These are phyloP conservation scores for Curvularia sp. DNA, from an alignment of 2,329 filamentous ascomycete species.

Conservation along the genomic window DNA sequence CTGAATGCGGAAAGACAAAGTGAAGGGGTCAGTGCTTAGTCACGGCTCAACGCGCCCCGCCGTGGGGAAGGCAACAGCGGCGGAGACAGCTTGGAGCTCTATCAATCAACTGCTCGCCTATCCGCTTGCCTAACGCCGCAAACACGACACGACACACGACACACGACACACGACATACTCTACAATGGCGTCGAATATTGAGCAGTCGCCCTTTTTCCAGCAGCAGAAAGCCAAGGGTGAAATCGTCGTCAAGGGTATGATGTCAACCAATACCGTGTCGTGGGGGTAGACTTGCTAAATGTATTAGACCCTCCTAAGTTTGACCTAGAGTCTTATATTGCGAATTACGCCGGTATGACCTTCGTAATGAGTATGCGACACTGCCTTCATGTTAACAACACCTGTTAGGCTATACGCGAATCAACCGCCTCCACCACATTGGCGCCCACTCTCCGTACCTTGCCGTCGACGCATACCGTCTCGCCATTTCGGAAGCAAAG, in stretches of 20 bases:
- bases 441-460: slow-evolving; percentile 79
- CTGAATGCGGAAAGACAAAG: slow-evolving; percentile 1
- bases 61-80: slow-evolving; percentile 31
- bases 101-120: slow-evolving; percentile 5
- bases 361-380: neutral
- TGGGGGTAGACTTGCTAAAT: slow-evolving; percentile 25
- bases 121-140: slow-evolving; percentile 20
- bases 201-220: slow-evolving; percentile 49
- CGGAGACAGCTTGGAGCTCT: slow-evolving; percentile 23
- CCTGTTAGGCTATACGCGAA: slow-evolving; percentile 74
- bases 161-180: slow-evolving; percentile 19
- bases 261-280: neutral
- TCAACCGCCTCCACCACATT: slow-evolving; percentile 82
- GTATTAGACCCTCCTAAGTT: slow-evolving; percentile 78
- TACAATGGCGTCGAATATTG: slow-evolving; percentile 44
- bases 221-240: slow-evolving; percentile 36
- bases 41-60: slow-evolving; percentile 18
- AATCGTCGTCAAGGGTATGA: slow-evolving; percentile 46
- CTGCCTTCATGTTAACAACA: neutral
- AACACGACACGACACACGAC: slow-evolving; percentile 20
- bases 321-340: slow-evolving; percentile 88
- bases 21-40: slow-evolving; percentile 17
- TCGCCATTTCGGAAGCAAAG: slow-evolving; percentile 79
- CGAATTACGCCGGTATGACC: slow-evolving; percentile 79
- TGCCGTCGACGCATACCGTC: slow-evolving; percentile 78